Evolutionary conservation across 1,284 basidiomycete species (phyloP), one percentile per base, ranked within the genome.

Genomic region (Caloboletus inedulis): DNA sequence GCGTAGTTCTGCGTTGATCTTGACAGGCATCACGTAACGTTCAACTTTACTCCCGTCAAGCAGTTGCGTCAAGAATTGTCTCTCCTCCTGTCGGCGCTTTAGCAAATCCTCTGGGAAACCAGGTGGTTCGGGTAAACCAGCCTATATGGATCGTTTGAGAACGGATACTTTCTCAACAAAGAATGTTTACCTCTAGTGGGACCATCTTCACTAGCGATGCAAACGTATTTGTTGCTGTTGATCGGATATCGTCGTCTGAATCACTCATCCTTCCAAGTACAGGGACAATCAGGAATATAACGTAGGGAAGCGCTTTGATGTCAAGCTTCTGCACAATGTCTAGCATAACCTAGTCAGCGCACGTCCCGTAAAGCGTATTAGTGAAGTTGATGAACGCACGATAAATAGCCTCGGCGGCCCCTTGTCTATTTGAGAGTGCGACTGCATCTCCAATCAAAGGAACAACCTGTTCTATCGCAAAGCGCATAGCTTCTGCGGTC

Each of bases 171-270:
- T 36, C 4, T 46, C 23, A 10, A 27, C 27, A 33, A 33, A 9
- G 16, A 61, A 27, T 13, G 56, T 77, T 59, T 54, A 92, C 91
- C 80, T 99, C 97, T 1, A 99, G 79, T 4, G 97, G 97, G 7
- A 99, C 94, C 89, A 99, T 96, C 77, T 99, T 98, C 61, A 99
- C 91, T n/a, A 99, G 76, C 3, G 93, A 90, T 0, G 97, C 97
- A 68, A 99, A 99, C 0, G 95, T 97, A 65, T 94, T 94, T 8
- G 97, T 98, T 0, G 97, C 89, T 6, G 94, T 85, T 35, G 96
- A 84, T 19, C 97, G 87, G 43, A 97, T 88, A 56, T 91, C 87
- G 59, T 96, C 93, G 65, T 99, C 89, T 3, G 85, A 69, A 70
- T 99, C 97, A 59, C 94, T 98, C 97, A 99, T 99, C 33, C 97